A percentile compares a stretch with the other conserved stretches of the same genome.
Evolutionary conservation across 768 basidiomycete species (phyloP).

Genomic region (Mycena leptocephala): DNA sequence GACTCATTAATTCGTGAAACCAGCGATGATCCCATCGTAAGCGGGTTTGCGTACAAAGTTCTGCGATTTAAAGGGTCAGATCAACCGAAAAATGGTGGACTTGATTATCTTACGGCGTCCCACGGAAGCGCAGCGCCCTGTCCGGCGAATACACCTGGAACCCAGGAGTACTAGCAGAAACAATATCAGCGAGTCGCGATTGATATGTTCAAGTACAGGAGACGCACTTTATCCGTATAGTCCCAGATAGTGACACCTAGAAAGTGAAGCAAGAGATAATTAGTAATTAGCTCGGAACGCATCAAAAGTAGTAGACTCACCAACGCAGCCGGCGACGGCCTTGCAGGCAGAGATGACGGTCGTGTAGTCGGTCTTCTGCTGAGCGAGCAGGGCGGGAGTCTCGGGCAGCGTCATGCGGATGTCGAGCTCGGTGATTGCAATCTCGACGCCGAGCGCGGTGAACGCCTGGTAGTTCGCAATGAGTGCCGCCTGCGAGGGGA

Average conservation of each 20-base stretch:
- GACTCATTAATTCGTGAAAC: constrained; percentile 36
- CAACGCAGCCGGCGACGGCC: constrained; percentile 58
- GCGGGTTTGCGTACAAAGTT: constrained; percentile 62
- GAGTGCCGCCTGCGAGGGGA: constrained; percentile 60
- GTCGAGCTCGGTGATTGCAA: constrained; percentile 81
- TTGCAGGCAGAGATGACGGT: constrained; percentile 71
- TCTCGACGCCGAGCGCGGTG: constrained; percentile 74
- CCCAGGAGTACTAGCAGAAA: constrained; percentile 42
- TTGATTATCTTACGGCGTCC: constrained; percentile 35
- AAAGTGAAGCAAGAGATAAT: too few relatives aligned
- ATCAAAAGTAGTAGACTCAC: too few relatives aligned
- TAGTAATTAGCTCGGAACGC: too few relatives aligned
- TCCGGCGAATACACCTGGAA: constrained; percentile 43
- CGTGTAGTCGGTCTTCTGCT: constrained; percentile 74
- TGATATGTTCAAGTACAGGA: neutral
- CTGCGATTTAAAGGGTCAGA: constrained; percentile 31
- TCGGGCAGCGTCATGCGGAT: constrained; percentile 73
- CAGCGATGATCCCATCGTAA: constrained; percentile 62
- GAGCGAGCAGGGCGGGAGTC: constrained; percentile 62
- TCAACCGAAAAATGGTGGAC: too few relatives aligned
- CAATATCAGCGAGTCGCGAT: too few relatives aligned
- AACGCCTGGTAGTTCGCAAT: constrained; percentile 67
- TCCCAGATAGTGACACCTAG: constrained; percentile 37
- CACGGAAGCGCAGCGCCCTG: constrained; percentile 45
- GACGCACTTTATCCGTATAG: constrained; percentile 44